These are phyloP conservation scores for Rhododendron simsii DNA, from an alignment of 148 eudicot genomes.

Conservation along the genomic window DNA sequence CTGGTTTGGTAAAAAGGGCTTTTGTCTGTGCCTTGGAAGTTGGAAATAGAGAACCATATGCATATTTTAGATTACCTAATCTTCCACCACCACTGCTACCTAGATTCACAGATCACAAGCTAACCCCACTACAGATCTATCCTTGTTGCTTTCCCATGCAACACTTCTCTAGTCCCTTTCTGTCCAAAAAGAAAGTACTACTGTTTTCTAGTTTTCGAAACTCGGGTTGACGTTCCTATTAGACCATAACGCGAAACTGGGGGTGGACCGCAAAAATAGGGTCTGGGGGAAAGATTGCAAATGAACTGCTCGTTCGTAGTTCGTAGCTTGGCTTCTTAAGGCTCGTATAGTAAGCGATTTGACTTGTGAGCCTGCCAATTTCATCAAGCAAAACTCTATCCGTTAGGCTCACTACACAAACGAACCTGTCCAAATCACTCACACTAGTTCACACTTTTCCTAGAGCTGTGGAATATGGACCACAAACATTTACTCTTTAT, in stretches of 20 bases:
- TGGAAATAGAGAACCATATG: background rate
- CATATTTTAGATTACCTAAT: background rate
- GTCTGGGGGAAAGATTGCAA: no score
- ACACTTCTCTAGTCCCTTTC: slow-evolving; percentile 1
- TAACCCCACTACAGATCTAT: slow-evolving; percentile 1
- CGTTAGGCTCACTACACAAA: background rate
- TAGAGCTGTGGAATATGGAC: background rate
- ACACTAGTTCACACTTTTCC: no score
- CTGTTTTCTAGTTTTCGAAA: background rate
- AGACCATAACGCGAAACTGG: background rate
- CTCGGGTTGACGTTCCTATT: background rate
- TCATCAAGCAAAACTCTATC: no score
- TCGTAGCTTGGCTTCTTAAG: background rate
- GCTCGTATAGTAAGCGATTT: background rate
- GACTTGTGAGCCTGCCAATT: no score
- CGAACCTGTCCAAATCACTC: background rate
- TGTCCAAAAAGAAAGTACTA: background rate
- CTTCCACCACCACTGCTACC: slow-evolving; percentile 8
- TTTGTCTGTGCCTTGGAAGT: slow-evolving; percentile 9
- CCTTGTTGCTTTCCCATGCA: background rate
- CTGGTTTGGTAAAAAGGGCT: slow-evolving; percentile 7
- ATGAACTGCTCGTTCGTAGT: no score
- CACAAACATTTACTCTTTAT: background rate
- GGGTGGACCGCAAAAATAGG: background rate
- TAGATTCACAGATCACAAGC: background rate